phyloP scores from a whole-genome alignment of 164 flowering plant species.

The Cinnamomum chago region DNA sequence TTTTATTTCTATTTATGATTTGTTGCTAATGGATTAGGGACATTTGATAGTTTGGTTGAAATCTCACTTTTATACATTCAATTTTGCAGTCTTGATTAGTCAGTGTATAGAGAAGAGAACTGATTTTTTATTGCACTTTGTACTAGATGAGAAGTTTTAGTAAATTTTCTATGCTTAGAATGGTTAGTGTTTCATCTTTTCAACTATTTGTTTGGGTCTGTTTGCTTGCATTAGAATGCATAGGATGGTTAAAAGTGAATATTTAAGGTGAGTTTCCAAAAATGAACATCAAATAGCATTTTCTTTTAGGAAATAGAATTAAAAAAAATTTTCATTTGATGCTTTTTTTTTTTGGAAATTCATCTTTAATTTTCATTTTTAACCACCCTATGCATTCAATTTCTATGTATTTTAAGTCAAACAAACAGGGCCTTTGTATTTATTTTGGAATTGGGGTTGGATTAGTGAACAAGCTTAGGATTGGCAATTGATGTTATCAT shows the following conservation, averaged over 20 bases:
- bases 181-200: neutral
- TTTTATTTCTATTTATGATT: neutral
- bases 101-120: neutral
- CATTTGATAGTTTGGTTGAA: neutral
- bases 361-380: too few relatives aligned
- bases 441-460: neutral
- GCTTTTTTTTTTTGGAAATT: too few relatives aligned
- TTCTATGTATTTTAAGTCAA: too few relatives aligned
- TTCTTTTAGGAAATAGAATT: too few relatives aligned
- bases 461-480: neutral
- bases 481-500: neutral
- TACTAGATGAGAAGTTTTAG: neutral
- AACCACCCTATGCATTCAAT: too few relatives aligned
- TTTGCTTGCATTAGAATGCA: too few relatives aligned
- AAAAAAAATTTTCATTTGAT: too few relatives aligned
- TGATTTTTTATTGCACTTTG: neutral
- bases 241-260: too few relatives aligned
- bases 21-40: neutral
- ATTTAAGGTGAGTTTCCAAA: too few relatives aligned
- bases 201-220: too few relatives aligned
- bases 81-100: neutral
- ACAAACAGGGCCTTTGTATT: too few relatives aligned
- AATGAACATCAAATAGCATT: too few relatives aligned
- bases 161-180: neutral
- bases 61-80: neutral